Base-by-base conservation (phyloP, 2,329 filamentous ascomycete species). In the Paecilomyces dactylethromorphus region DNA sequence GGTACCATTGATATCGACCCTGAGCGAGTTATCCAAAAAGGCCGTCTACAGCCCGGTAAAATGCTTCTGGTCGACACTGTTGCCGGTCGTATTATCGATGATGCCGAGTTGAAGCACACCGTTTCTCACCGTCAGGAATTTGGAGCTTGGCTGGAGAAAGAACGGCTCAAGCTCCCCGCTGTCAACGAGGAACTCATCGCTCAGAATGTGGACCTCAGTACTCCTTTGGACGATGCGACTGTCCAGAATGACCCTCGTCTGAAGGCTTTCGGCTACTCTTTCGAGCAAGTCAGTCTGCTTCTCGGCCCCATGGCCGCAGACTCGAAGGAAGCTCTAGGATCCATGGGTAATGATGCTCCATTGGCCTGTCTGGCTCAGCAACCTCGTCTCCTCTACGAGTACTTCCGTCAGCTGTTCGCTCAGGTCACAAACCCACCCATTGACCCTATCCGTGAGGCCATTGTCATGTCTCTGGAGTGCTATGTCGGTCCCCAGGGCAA, bases 381-480 rank as follows among this genome's bases (percentile, higher is more conserved):
- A 63, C 92, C 93, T 66, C 90, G 92, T 66, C 82, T 96, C 57
- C 84, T 97, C 21, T 96, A 90, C 75, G 93, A 97, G 76, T 97
- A 97, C 79, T 97, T 97, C 87, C 87, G 93, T 63, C 91, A 97
- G 80, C 87, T 97, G 51, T 97, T 97, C 74, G 93, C 93, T 10
- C 93, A 97, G 79, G 93, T 97, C 74, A 97, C 93, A 62, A 97
- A 97, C 76, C 93, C 93, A 66, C 93, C 93, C 13, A 97, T 97
- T 70, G 93, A 97, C 71, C 93, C 93, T 32, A 97, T 97, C 68
- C 85, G 93, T 76, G 93, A 97, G 82, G 93, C 92, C 29, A 94
- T 97, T 69, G 93, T 97, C 76, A 97, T 97, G 93, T 97, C 93
- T 58, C 80, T 97, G 49, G 92, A 96, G 73, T 95, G 93, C 69